These are phyloP conservation scores for Wickerhamomyces bovis DNA, from an alignment of 805 yeast genomes.

Conservation along the genomic window DNA sequence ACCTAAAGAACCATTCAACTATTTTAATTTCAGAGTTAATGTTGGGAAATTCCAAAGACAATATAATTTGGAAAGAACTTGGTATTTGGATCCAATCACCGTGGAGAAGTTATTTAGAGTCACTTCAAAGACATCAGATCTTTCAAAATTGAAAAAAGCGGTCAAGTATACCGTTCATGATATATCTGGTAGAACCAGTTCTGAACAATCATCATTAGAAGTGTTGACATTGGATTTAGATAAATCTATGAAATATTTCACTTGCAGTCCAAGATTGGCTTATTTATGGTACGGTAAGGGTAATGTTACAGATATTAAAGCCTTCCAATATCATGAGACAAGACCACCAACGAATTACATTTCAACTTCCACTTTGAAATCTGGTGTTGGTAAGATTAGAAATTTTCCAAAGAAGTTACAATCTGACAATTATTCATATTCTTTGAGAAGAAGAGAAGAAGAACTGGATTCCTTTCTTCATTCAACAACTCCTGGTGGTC, in stretches of 20 bases:
- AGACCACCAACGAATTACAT: constrained; percentile 4
- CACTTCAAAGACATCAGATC: constrained; percentile 41
- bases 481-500: neutral
- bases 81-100: constrained; percentile 54
- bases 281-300: constrained; percentile 51
- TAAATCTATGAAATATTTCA: constrained; percentile 18
- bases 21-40: constrained; percentile 58
- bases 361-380: constrained; percentile 15
- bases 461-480: neutral
- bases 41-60: constrained; percentile 77
- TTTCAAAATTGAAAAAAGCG: constrained; percentile 52
- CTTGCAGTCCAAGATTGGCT: constrained; percentile 29
- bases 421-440: constrained; percentile 10
- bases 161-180: constrained; percentile 74
- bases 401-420: constrained; percentile 20
- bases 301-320: constrained; percentile 28
- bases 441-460: constrained; percentile 4
- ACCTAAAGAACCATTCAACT: constrained; percentile 83
- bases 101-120: constrained; percentile 40
- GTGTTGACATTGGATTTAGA: constrained; percentile 35
- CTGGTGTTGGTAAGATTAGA: constrained; percentile 24
- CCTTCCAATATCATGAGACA: constrained; percentile 15
- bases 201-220: constrained; percentile 29
- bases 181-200: constrained; percentile 36
- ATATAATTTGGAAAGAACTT: constrained; percentile 42